Percentiles rank a stretch among this genome's conserved stretches.
Conservation (phyloP, 768 basidiomycete genomes). For the Coprinellus micaceus region DNA sequence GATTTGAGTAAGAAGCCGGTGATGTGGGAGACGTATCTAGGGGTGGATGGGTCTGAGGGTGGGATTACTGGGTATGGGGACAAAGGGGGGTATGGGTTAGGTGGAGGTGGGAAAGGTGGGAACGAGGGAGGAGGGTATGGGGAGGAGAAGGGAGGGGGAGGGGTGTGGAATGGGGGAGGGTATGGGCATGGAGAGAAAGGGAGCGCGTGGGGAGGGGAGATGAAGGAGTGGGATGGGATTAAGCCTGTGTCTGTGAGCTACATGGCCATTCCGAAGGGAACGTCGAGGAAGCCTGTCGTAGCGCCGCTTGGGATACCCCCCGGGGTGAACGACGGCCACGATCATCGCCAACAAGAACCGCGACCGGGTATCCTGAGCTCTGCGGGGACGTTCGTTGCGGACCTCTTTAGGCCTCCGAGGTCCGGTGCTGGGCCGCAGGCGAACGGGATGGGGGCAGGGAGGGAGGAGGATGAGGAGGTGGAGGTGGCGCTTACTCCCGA, state of each 20-base stretch:
- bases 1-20: slow-evolving; percentile 45
- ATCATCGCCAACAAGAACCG: too few species aligned
- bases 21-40: slow-evolving; percentile 46
- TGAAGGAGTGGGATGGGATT: slow-evolving; percentile 16
- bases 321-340: too few species aligned
- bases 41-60: slow-evolving; percentile 9
- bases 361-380: not conserved
- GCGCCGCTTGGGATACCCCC: too few species aligned
- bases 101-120: too few species aligned
- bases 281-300: too few species aligned
- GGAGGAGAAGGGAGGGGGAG: not conserved
- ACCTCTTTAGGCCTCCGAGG: not conserved
- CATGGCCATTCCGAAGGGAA: too few species aligned
- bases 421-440: not conserved
- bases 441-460: not conserved
- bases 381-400: not conserved
- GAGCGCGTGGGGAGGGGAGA: too few species aligned
- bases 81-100: not conserved
- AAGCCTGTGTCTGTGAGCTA: slow-evolving; percentile 17
- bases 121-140: too few species aligned
- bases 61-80: not conserved
- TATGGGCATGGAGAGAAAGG: too few species aligned
- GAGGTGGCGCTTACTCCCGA: not conserved
- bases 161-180: not conserved
- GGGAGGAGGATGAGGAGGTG: not conserved